Evolutionary conservation across 768 basidiomycete genomes (phyloP), one percentile per base, ranked within the genome.

Genomic region (Boletus sensibilis): DNA sequence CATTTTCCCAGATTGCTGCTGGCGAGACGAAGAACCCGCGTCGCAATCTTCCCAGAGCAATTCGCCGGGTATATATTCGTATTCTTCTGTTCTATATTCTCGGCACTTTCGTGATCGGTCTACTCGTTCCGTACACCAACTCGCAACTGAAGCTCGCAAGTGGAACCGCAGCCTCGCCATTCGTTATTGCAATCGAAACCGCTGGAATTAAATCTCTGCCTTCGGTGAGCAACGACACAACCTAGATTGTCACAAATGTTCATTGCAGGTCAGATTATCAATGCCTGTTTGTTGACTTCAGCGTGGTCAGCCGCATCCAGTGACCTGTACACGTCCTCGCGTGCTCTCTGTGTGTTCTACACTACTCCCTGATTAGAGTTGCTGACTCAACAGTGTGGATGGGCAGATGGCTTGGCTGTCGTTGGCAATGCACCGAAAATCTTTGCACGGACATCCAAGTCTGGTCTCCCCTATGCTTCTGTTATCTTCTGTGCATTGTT

Each of bases 281-380:
- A 92, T 65, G 90, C 88, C 4, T 85, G 83, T 68, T 78, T 96
- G 14, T 74, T 98, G 60, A 92, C 89, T 38, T 92, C 93, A 3
- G 94, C 94, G 6, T 94, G 91, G 88, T 96, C 94, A 25, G 94
- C 94, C 34, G 92, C 90, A 6, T 87, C 87, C 23, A 90, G 88
- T 69, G 93, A 96, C 68, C 70, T 97, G 44, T 96, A 93, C 75
- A 94, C 92, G 4, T 87, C 88, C 44, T 94, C 93, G 18, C 85
- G 90, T 52, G 90, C 89, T 0, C 79, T 98, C 10, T 95, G 89
- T 90, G 59, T 63, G 87, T 77, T 33, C 21, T 18, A 5, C 9
- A n/a, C 8, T 31, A 11, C 12, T 25, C 25, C 41, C 7, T 1
- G 6, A 27, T 41, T 4, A 16, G 27, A 14, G 16, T 10, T 10